Evolutionary conservation across 78 protist genomes (phyloP), one percentile per base, ranked within the genome.

Genomic region (Goniomonas avonlea): DNA sequence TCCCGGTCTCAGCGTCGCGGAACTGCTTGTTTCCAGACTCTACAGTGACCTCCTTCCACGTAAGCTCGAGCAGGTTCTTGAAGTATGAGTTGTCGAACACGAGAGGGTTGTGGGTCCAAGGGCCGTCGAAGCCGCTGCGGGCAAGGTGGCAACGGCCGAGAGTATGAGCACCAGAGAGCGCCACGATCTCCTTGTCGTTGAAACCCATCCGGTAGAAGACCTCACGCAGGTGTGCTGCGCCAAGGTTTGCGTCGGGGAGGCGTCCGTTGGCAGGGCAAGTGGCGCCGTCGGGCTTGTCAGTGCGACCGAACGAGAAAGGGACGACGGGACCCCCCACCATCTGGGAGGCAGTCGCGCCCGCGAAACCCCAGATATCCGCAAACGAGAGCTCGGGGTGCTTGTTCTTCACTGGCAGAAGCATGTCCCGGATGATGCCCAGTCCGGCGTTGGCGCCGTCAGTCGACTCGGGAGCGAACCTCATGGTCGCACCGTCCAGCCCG

Each of bases 281-380:
- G 35, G 71, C 0, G 41, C 50, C 60, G 48, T 82, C 58, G 78
- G 81, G 35, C 31, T n/a, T 5, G 45, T 63, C 71, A 37, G 25
- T 63, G 50, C 71, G 39, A n/a, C 71, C 71, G 71, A 63, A 63
- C 45, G 32, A 37, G 71, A 63, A 63, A 38, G 86, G 73, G 75
- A 88, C 39, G 60, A 31, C 35, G 35, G 92, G 92, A 34, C 92
- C 92, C 3, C 87, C 92, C 74, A 82, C 66, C 38, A 40, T 40
- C 66, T 81, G 82, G 58, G 85, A 55, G 25, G 87, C 92, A 2
- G 75, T 76, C 39, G n/a, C 34, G 29, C 79, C 84, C 27, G 88
- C 92, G 48, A 85, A 18, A 25, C 82, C 74, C 82, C 80, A 63
- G 20, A 63, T 20, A 7, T 63, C 71, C 29, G 71, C 71, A 27